Percentiles rank a stretch among this genome's conserved stretches.
Conservation (phyloP, 306 rosid species). For the Myrica gale region DNA sequence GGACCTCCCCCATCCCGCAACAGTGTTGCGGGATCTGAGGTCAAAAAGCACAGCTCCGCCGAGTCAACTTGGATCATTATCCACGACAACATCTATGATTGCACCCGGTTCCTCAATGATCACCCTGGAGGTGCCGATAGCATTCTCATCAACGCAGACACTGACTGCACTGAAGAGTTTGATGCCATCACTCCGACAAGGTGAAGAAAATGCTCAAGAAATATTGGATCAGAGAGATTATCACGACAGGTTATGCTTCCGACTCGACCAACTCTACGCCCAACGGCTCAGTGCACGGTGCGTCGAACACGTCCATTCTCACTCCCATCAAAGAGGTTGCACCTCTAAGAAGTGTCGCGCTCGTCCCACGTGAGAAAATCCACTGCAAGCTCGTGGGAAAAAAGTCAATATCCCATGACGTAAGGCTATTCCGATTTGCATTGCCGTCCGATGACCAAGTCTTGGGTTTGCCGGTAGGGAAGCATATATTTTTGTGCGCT, state of each 20-base stretch:
- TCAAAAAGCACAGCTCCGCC: slow-evolving; percentile 46
- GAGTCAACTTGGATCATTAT: slow-evolving; percentile 76
- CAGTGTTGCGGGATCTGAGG: no score
- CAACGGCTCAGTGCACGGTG: slow-evolving; percentile 52
- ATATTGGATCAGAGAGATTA: no score
- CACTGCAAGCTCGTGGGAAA: slow-evolving; percentile 60
- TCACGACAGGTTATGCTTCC: no score
- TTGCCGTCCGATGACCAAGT: slow-evolving; percentile 58
- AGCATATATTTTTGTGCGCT: slow-evolving; percentile 74
- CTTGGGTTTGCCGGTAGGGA: slow-evolving; percentile 71
- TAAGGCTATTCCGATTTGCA: slow-evolving; percentile 57
- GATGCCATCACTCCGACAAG: slow-evolving; percentile 91
- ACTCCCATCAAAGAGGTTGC: slow-evolving; percentile 48
- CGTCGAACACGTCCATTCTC: slow-evolving; percentile 30
- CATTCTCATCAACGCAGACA: slow-evolving; percentile 83
- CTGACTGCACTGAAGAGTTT: slow-evolving; percentile 87
- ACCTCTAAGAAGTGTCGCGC: slow-evolving; percentile 37
- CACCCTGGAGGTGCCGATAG: slow-evolving; percentile 93
- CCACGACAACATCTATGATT: slow-evolving; percentile 67
- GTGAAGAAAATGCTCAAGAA: no score
- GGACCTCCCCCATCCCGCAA: no score
- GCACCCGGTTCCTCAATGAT: slow-evolving; percentile 68
- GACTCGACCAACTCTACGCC: slow-evolving; percentile 73
- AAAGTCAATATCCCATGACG: slow-evolving; percentile 58
- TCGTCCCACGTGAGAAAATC: slow-evolving; percentile 55